Base-by-base conservation (phyloP, 139 green algal species). In the Asterochloris sp. region DNA sequence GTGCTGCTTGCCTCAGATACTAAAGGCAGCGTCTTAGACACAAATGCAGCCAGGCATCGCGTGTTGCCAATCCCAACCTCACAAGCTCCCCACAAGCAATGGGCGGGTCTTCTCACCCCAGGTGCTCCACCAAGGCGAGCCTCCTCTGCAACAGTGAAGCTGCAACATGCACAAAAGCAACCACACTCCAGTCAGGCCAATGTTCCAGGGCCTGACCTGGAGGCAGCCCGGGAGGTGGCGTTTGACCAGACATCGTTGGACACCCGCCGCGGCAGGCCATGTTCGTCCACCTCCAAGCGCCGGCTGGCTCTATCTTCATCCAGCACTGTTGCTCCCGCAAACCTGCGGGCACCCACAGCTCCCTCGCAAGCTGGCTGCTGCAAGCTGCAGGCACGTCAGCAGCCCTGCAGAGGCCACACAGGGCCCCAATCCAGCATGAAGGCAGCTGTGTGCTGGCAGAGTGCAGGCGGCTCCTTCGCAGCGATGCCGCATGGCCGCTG, bases 201-300 rank as follows among this genome's bases (percentile, higher is more conserved):
- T 54, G 38, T 60, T 13, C 60, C 24, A 11, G 76, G 68, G 54
- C 15, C 76, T 54, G 76, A 13, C 11, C 76, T n/a, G 19, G 76
- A 80, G 38, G 81, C 38, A n/a, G 11, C 21, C 75, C 64, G 77
- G 16, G 82, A 85, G 8, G 82, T 82, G 4, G 63, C 24, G 38
- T n/a, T 76, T 0, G 82, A 85, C 82, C 82, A 81, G 47, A 78
- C 71, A 62, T 80, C 83, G 73, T 69, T 79, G 26, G 80, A 84
- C 17, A 63, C 74, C 11, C 64, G 69, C 4, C 78, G 81, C 2
- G 84, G 81, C 21, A 88, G 27, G 16, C 86, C 86, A 47, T 86
- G 83, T 15, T 88, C 84, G 60, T 90, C 86, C 47, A 90, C 86
- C 29, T 88, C 86, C 54, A 88, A 68, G 54, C 67, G 73, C 62